Conservation (phyloP, 1,139 yeast species). For the Candida sp. region DNA sequence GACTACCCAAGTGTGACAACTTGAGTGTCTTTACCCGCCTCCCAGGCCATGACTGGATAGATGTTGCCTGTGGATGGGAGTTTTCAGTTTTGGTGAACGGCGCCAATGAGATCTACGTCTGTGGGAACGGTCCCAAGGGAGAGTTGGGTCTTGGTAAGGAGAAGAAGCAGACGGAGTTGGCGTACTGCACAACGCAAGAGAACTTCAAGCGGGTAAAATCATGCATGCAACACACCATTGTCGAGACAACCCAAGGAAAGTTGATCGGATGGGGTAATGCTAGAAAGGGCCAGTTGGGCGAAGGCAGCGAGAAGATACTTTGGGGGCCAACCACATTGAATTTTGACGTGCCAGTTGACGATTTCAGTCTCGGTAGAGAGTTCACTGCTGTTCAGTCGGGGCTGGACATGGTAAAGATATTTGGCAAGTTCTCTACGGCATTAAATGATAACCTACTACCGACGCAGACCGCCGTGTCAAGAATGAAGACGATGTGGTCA, state of each 20-base stretch:
- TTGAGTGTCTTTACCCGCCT: constrained; percentile 25
- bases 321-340: constrained; percentile 31
- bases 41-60: constrained; percentile 37
- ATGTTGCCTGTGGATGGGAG: constrained; percentile 80
- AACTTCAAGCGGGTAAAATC: constrained; percentile 32
- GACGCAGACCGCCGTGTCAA: not conserved
- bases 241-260: constrained; percentile 37
- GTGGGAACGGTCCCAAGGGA: constrained; percentile 74
- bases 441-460: not conserved
- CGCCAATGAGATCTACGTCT: constrained; percentile 45
- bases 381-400: constrained; percentile 32
- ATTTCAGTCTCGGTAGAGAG: constrained; percentile 49
- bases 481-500: constrained; percentile 77
- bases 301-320: constrained; percentile 19
- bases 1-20: constrained; percentile 18
- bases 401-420: constrained; percentile 11
- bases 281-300: constrained; percentile 73
- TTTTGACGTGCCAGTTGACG: constrained; percentile 15
- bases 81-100: constrained; percentile 57
- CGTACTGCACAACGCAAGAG: constrained; percentile 16
- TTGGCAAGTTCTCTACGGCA: constrained; percentile 19
- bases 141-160: constrained; percentile 68
- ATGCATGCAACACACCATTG: constrained; percentile 62
- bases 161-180: constrained; percentile 16
- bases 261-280: constrained; percentile 86